These are phyloP conservation scores for Inonotus hispidus DNA, from an alignment of 1,284 basidiomycete genomes.

Conservation along the genomic window DNA sequence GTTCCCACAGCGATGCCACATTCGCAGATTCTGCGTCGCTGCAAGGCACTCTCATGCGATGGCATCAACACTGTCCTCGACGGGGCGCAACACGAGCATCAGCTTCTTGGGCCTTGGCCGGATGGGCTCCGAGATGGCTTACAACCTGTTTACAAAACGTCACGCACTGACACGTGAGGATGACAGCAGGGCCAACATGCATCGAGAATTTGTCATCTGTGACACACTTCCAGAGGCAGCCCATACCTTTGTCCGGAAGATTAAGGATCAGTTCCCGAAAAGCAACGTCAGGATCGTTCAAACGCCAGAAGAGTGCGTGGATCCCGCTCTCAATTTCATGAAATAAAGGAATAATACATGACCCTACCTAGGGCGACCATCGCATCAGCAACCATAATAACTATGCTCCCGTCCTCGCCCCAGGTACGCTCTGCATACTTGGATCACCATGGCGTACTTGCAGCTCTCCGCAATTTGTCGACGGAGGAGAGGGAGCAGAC, in stretches of 20 bases:
- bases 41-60: not conserved
- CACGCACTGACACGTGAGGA: conserved; percentile 32
- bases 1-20: not conserved
- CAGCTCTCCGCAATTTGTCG: conserved; percentile 44
- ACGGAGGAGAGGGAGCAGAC: conserved; percentile 39
- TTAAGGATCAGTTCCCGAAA: conserved; percentile 50
- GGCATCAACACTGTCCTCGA: not conserved
- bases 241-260: conserved; percentile 48
- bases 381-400: conserved; percentile 64
- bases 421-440: conserved; percentile 73
- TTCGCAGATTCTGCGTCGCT: not conserved
- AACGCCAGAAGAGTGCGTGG: conserved; percentile 64
- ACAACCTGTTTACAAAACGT: conserved; percentile 72
- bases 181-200: not conserved
- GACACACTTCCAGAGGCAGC: conserved; percentile 66
- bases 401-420: conserved; percentile 85
- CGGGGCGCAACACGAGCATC: conserved; percentile 45
- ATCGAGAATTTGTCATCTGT: conserved; percentile 63
- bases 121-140: conserved; percentile 84
- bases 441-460: conserved; percentile 51
- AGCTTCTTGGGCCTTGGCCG: conserved; percentile 78
- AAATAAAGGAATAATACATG: conserved; percentile 14
- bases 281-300: conserved; percentile 50
- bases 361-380: conserved; percentile 19
- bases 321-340: not conserved